Conservation (phyloP, 2,329 filamentous ascomycete species). For the Neopestalotiopsis sp. region DNA sequence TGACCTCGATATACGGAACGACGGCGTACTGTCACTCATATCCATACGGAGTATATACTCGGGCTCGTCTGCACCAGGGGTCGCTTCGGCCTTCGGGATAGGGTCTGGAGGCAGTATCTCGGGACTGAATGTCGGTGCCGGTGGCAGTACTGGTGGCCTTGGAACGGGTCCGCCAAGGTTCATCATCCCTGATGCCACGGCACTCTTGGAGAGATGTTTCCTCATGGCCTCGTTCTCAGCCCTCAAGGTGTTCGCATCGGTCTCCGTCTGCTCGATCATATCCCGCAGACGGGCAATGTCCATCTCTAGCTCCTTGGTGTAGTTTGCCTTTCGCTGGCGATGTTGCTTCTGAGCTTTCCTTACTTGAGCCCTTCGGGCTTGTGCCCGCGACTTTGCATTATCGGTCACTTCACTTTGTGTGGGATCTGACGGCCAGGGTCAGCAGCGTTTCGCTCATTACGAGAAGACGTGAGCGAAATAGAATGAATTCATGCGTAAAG, state of each 20-base stretch:
- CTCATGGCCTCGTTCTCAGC: constrained; percentile 51
- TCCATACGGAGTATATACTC: constrained; percentile 40
- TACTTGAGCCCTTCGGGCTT: constrained; percentile 56
- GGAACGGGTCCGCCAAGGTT: background rate
- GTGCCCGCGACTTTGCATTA: constrained; percentile 44
- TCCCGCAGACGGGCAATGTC: constrained; percentile 54
- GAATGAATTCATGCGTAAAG: background rate
- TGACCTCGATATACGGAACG: constrained; percentile 44
- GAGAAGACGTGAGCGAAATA: background rate
- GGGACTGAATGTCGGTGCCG: background rate
- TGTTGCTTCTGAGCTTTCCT: constrained; percentile 59
- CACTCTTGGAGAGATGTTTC: constrained; percentile 35
- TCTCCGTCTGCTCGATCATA: constrained; percentile 47
- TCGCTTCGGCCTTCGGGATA: background rate
- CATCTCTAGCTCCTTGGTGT: constrained; percentile 58
- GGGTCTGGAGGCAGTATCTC: background rate
- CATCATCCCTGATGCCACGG: constrained; percentile 19
- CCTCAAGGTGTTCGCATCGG: constrained; percentile 42
- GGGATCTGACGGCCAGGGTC: background rate
- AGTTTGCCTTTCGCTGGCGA: constrained; percentile 60
- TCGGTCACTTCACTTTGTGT: constrained; percentile 5
- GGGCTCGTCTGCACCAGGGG: constrained; percentile 15
- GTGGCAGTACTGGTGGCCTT: background rate
- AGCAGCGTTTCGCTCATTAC: background rate
- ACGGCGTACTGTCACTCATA: constrained; percentile 46